Base-by-base conservation (phyloP, 2,329 filamentous ascomycete species). In the Plenodomus biglobosus region DNA sequence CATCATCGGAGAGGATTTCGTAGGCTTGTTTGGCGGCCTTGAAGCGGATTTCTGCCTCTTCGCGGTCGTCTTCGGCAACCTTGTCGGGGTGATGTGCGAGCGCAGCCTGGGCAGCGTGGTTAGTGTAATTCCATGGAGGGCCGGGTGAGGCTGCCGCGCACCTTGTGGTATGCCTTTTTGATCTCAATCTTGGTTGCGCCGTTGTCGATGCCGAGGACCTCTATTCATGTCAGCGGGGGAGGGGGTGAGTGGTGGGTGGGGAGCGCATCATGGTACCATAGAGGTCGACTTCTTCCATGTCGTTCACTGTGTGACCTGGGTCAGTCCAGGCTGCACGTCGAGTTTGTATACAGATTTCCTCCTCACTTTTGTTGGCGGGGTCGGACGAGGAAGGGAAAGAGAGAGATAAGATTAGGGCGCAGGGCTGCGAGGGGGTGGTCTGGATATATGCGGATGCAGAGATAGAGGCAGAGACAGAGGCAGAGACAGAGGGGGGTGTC, bases 161-260 rank as follows among this genome's bases (percentile, higher is more conserved):
- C 92, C 83, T 95, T 96, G 76, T 92, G 88, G 76, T 96, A 96
- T 53, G 92, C 92, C 76, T 96, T 96, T 73, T 94, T 95, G 75
- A 97, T 88, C 65, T 96, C 88, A 46, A 87, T 83, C 65, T 87
- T 86, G 53, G 80, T 85, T 43, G 92, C 88, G 53, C 77, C 77
- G 70, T 81, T 87, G 43, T 85, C 78, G 62, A 97, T 82, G 50
- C 84, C 87, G 53, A 97, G 84, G 62, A 96, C 80, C 76, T 86
- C 92, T 95, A 67, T 47, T 55, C 44, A 35, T 44, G 51, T 75
- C 52, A 76, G 69, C 49, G 36, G 46, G 2, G n/a, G 16, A 10
- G 6, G 8, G 27, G 7, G 27, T 3, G 27, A 3, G 27, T 3
- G 6, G 27, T 11, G 27, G 1, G 13, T 2, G 11, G 7, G 17